phyloP scores from a whole-genome alignment of 768 basidiomycete species.

The Dioszegia hungarica region DNA sequence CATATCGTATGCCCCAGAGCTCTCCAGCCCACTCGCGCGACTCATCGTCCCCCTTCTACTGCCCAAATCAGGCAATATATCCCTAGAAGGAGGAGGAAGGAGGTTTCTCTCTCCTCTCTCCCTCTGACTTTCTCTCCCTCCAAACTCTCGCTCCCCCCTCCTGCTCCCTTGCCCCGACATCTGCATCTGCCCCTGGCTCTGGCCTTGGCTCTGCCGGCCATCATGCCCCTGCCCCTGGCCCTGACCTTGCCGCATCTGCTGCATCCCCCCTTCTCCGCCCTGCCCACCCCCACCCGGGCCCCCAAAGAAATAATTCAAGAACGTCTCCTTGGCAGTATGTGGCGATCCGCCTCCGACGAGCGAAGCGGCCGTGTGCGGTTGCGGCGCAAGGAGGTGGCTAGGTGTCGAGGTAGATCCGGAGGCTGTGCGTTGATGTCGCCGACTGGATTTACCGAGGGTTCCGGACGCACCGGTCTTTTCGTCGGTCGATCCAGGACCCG shows the following conservation, averaged over 20 bases:
- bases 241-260: conserved; percentile 1
- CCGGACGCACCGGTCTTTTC: neutral
- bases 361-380: conserved; percentile 6
- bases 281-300: conserved; percentile 43
- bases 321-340: conserved; percentile 72
- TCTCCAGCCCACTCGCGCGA: conserved; percentile 56
- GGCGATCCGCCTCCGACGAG: conserved; percentile 29
- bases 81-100: conserved; percentile 14
- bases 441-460: neutral
- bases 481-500: neutral
- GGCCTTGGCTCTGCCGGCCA: too few species aligned
- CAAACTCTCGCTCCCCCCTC: neutral
- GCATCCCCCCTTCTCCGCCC: neutral
- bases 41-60: conserved; percentile 29
- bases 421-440: neutral
- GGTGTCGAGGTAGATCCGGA: conserved; percentile 1
- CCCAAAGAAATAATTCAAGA: conserved; percentile 97
- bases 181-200: neutral
- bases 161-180: neutral
- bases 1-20: conserved; percentile 91
- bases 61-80: conserved; percentile 45
- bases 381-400: conserved; percentile 8
- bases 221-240: neutral
- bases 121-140: neutral
- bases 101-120: neutral